A percentile compares a stretch with the other conserved stretches of the same genome.
Conservation (phyloP, 495 filamentous ascomycete genomes). For the Gamarada debralockiae region DNA sequence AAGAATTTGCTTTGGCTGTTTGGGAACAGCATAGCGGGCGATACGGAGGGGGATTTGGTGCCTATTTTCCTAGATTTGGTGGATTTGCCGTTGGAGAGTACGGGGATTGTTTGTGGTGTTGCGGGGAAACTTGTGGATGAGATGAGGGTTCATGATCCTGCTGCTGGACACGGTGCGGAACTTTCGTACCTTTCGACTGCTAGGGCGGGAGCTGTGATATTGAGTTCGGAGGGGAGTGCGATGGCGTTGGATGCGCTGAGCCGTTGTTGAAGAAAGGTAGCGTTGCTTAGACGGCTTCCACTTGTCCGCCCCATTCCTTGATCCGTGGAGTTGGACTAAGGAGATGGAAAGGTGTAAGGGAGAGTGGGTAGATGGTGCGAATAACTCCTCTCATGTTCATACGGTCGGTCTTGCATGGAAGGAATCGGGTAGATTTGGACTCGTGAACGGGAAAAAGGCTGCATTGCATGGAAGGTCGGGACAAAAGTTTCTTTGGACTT, state of each 20-base stretch:
- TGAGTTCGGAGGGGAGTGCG: slow-evolving; percentile 66
- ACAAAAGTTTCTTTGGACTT: too few relatives aligned
- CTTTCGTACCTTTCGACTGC: slow-evolving; percentile 90
- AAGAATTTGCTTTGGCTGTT: slow-evolving; percentile 63
- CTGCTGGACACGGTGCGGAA: slow-evolving; percentile 54
- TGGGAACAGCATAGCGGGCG: slow-evolving; percentile 69
- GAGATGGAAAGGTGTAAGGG: too few relatives aligned
- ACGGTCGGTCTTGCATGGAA: too few relatives aligned
- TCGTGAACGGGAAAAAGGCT: neutral
- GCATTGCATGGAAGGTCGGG: neutral
- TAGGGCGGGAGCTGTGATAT: slow-evolving; percentile 84
- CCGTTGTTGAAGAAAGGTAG: slow-evolving; percentile 30
- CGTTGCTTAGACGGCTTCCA: too few relatives aligned
- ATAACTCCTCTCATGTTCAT: neutral
- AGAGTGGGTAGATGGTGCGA: too few relatives aligned
- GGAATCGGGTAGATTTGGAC: too few relatives aligned
- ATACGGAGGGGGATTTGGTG: slow-evolving; percentile 73
- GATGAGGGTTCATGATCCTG: slow-evolving; percentile 24
- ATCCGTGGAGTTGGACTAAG: too few relatives aligned
- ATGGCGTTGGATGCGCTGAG: slow-evolving; percentile 67
- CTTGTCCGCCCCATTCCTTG: too few relatives aligned
- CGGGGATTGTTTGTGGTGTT: slow-evolving; percentile 90
- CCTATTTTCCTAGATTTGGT: slow-evolving; percentile 87
- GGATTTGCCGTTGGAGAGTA: slow-evolving; percentile 79
- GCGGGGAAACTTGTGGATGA: slow-evolving; percentile 70